These are phyloP conservation scores for Cupressus sempervirens DNA, from an alignment of 75 land plant genomes.

Conservation along the genomic window DNA sequence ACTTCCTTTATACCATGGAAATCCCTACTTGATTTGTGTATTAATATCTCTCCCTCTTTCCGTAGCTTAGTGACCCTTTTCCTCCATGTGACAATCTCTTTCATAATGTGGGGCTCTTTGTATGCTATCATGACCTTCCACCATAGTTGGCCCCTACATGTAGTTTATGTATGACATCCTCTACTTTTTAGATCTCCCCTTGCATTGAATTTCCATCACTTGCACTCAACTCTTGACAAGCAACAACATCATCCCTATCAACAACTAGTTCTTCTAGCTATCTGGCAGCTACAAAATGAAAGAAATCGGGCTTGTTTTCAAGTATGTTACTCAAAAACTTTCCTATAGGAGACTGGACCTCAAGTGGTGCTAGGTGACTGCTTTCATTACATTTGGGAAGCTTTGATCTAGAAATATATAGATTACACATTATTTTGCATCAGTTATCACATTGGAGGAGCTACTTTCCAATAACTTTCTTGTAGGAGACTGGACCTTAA, in stretches of 20 bases:
- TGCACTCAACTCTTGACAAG: conserved; percentile 21
- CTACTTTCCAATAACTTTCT: too few species aligned
- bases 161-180: too few species aligned
- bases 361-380: conserved; percentile 40
- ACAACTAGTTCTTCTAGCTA: conserved; percentile 37
- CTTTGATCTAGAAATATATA: conserved; percentile 18
- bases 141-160: too few species aligned
- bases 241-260: conserved; percentile 43
- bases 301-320: conserved; percentile 45
- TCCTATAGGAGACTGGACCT: conserved; percentile 38
- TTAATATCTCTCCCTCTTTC: too few species aligned
- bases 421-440: neutral
- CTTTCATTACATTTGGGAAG: conserved; percentile 17
- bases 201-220: conserved; percentile 25
- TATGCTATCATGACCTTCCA: too few species aligned
- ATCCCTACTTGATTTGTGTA: too few species aligned
- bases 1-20: too few species aligned
- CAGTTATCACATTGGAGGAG: neutral
- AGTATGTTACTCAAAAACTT: conserved; percentile 36
- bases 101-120: too few species aligned
- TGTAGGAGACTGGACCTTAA: too few species aligned
- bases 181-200: too few species aligned
- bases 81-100: too few species aligned
- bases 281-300: conserved; percentile 32
- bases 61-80: too few species aligned